Conservation (phyloP, 176 grass and related monocot species). For the Melocanna baccifera region DNA sequence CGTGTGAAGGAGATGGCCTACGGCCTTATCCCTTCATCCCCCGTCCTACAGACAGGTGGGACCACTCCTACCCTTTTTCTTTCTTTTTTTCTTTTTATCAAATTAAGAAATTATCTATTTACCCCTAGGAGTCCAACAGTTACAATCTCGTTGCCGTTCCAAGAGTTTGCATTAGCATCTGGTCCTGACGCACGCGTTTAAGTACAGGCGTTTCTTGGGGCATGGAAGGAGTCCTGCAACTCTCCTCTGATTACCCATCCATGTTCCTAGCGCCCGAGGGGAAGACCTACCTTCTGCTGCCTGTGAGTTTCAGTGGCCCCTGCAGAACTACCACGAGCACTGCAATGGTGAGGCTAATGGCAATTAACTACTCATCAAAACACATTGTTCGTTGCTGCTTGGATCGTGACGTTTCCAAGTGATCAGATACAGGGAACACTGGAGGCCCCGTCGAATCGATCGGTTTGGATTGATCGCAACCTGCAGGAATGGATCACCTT, state of each 20-base stretch:
- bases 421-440: constrained; percentile 63
- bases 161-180: too few species aligned
- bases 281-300: constrained; percentile 57
- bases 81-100: too few species aligned
- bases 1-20: too few species aligned
- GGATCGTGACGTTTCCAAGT: background rate
- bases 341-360: constrained; percentile 42
- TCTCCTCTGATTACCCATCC: constrained; percentile 31
- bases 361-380: background rate
- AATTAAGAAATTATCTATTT: too few species aligned
- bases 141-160: background rate
- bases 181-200: background rate
- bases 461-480: constrained; percentile 29
- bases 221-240: constrained; percentile 68
- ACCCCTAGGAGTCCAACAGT: too few species aligned
- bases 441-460: constrained; percentile 60
- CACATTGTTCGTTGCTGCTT: background rate
- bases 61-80: too few species aligned
- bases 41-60: too few species aligned
- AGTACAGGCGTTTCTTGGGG: constrained; percentile 53
- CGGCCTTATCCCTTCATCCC: too few species aligned
- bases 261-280: constrained; percentile 33
- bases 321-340: constrained; percentile 47
- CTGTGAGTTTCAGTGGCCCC: constrained; percentile 60
- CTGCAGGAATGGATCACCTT: constrained; percentile 61